These are phyloP conservation scores for Moricandia arvensis DNA, from an alignment of 345 rosid species.

Conservation along the genomic window DNA sequence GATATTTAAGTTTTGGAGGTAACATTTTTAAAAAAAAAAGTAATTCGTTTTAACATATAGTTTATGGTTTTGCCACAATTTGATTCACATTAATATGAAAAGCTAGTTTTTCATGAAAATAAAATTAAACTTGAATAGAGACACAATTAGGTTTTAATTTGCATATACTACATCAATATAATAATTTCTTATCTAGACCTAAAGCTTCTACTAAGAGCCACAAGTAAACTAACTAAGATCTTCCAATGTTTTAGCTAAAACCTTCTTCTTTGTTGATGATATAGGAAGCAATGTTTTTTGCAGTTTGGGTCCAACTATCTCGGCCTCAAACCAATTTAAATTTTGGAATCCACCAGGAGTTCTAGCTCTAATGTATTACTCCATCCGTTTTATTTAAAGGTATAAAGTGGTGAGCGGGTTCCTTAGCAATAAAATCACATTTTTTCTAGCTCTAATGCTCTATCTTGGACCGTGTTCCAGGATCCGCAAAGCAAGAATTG, in stretches of 20 bases:
- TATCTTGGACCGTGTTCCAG: slow-evolving; percentile 21
- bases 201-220: neutral
- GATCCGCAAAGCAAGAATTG: slow-evolving; percentile 45
- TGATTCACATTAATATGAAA: neutral
- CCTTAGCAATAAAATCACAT: too few species aligned
- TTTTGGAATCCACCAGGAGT: slow-evolving; percentile 52
- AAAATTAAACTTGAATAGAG: too few species aligned
- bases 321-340: slow-evolving; percentile 52
- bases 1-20: neutral
- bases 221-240: neutral
- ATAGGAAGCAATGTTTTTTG: slow-evolving; percentile 39
- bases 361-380: too few species aligned
- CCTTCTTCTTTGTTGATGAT: slow-evolving; percentile 5
- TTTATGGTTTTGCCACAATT: neutral
- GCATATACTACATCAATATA: neutral
- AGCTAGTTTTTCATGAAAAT: too few species aligned
- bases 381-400: too few species aligned
- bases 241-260: neutral
- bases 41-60: neutral
- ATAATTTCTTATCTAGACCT: neutral
- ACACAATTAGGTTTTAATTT: neutral
- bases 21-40: too few species aligned
- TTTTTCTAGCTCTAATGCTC: neutral
- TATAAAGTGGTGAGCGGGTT: too few species aligned
- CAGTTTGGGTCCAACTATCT: slow-evolving; percentile 40